Percentiles rank a stretch among this genome's conserved stretches.
Evolutionary conservation across 73 alveolate genomes (phyloP).

Genomic region (Tetrahymena borealis): DNA sequence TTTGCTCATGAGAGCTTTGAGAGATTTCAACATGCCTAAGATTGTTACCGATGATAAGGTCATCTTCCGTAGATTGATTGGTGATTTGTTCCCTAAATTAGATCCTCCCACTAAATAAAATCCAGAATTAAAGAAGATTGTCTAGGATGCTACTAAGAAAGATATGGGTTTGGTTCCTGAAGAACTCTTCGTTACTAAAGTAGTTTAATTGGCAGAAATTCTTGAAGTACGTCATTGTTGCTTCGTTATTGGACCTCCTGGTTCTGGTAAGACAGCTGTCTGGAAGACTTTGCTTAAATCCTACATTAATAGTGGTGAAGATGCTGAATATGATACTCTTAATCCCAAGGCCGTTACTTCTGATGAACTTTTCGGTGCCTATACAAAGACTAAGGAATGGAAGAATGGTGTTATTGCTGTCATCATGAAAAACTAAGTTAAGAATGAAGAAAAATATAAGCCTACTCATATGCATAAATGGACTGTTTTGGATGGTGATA

Average conservation of each 20-base stretch:
- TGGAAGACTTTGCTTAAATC: conserved; percentile 96
- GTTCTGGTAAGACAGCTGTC: conserved; percentile 98
- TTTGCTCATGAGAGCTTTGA: conserved; percentile 98
- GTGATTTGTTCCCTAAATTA: conserved; percentile 97
- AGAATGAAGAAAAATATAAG: conserved; percentile 78
- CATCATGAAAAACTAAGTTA: conserved; percentile 97
- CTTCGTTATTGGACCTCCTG: conserved; percentile 99
- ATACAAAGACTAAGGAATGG: conserved; percentile 98
- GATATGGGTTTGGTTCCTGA: conserved; percentile 86
- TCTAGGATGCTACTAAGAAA: conserved; percentile 53
- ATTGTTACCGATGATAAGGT: conserved; percentile 92
- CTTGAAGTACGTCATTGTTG: conserved; percentile 98
- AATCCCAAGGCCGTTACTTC: conserved; percentile 99
- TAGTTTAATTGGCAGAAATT: conserved; percentile 94
- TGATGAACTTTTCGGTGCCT: conserved; percentile 98
- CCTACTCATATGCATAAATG: conserved; percentile 93
- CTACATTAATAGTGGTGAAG: conserved; percentile 45
- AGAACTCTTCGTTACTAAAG: conserved; percentile 93
- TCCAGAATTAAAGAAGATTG: conserved; percentile 67
- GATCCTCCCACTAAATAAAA: conserved; percentile 82
- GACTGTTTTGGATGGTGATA: conserved; percentile 99
- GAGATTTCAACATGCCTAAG: conserved; percentile 99
- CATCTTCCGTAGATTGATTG: conserved; percentile 94
- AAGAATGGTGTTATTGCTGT: conserved; percentile 99
- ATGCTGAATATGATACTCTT: conserved; percentile 91